Conservation (phyloP, 768 basidiomycete species). For the Cytidiella melzeri region DNA sequence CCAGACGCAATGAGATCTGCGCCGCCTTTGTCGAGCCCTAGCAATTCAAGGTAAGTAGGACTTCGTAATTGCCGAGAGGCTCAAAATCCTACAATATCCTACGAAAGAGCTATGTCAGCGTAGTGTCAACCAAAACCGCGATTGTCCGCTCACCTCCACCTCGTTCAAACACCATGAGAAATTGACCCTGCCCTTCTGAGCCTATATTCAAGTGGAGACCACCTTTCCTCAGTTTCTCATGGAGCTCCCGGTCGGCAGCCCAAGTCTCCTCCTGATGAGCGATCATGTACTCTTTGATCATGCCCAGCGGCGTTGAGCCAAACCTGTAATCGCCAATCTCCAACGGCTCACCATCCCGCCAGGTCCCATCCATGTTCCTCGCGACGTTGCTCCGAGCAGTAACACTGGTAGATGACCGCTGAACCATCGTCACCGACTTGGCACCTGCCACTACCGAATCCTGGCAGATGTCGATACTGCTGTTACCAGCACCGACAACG, state of each 20-base stretch:
- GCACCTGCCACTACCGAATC: slow-evolving; percentile 30
- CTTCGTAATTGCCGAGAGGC: not conserved
- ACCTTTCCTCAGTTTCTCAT: slow-evolving; percentile 28
- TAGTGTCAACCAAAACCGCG: not conserved
- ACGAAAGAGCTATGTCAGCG: not conserved
- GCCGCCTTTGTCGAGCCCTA: slow-evolving; percentile 18
- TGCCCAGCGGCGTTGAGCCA: slow-evolving; percentile 17
- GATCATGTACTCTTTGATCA: slow-evolving; percentile 17
- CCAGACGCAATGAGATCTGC: slow-evolving; percentile 16
- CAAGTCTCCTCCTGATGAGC: slow-evolving; percentile 15
- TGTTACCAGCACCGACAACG: slow-evolving; percentile 37
- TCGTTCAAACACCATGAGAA: slow-evolving; percentile 24
- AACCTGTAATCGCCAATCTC: slow-evolving; percentile 22
- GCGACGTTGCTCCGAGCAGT: slow-evolving; percentile 11
- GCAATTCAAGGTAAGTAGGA: not conserved
- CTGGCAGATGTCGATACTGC: slow-evolving; percentile 33
- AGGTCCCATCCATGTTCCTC: slow-evolving; percentile 2
- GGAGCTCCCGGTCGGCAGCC: slow-evolving; percentile 28
- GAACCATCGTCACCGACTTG: slow-evolving; percentile 34
- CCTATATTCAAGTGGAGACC: slow-evolving; percentile 33
- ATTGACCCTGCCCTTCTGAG: slow-evolving; percentile 25
- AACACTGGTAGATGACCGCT: slow-evolving; percentile 35
- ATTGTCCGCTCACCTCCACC: slow-evolving; percentile 26
- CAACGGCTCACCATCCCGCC: slow-evolving; percentile 16
- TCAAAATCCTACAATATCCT: slow-evolving; percentile 13